Conservation (phyloP, 129 eudicot genomes). For the Flaveria robusta region DNA sequence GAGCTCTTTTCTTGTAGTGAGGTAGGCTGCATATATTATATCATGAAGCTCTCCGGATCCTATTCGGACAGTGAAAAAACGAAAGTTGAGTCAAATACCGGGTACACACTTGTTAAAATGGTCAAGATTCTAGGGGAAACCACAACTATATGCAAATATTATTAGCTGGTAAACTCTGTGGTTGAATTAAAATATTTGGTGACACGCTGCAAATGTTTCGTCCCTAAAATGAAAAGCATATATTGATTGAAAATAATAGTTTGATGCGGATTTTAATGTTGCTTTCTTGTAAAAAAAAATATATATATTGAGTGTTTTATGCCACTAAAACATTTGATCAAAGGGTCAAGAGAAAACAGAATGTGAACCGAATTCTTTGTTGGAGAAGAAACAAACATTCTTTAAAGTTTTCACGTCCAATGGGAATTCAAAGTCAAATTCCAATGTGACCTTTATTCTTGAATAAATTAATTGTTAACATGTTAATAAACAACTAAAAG, state of each 20-base stretch:
- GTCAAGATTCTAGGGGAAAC: background rate
- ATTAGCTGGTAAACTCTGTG: background rate
- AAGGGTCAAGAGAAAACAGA: background rate
- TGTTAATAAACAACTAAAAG: conserved; percentile 12
- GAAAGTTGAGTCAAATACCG: too few species aligned
- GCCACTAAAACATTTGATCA: background rate
- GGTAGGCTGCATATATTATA: too few species aligned
- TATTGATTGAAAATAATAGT: background rate
- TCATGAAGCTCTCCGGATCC: too few species aligned
- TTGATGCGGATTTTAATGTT: background rate
- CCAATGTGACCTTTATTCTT: conserved; percentile 13
- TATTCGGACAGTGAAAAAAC: too few species aligned
- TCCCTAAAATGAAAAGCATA: background rate
- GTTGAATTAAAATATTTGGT: background rate
- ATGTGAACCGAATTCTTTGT: conserved; percentile 4
- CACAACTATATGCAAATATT: background rate
- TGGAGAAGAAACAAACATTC: background rate
- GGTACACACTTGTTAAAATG: background rate
- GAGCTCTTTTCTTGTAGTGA: too few species aligned
- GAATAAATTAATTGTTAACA: background rate
- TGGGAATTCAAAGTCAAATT: conserved; percentile 12
- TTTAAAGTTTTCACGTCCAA: conserved; percentile 11
- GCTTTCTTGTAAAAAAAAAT: background rate
- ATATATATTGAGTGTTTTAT: conserved; percentile 4
- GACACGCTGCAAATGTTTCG: background rate